Evolutionary conservation across 2,329 filamentous ascomycete species (phyloP).

Genomic region (Xylariaceae sp.): DNA sequence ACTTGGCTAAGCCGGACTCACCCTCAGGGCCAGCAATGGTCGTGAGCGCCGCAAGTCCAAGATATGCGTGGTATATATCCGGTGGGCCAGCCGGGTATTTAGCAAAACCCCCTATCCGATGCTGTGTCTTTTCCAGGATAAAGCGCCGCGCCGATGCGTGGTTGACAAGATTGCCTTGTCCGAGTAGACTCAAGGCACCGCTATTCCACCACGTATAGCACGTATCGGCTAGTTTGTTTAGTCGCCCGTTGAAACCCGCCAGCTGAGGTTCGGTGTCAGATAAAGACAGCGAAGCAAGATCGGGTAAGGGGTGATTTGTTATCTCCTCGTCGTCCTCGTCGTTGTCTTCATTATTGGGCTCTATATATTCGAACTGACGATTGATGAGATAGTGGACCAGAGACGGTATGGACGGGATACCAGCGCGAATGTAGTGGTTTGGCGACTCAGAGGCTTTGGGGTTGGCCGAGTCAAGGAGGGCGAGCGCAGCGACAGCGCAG

Average conservation of each 20-base stretch:
- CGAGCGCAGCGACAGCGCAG: constrained; percentile 74
- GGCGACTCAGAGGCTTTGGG: constrained; percentile 26
- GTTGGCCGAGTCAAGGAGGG: constrained; percentile 62
- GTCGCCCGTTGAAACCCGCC: constrained; percentile 78
- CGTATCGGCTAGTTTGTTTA: constrained; percentile 88
- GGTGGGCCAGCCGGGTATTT: constrained; percentile 64
- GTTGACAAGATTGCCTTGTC: constrained; percentile 53
- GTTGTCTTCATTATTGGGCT: constrained; percentile 39
- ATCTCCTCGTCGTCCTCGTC: constrained; percentile 42
- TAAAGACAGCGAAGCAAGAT: constrained; percentile 34
- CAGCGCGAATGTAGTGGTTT: constrained; percentile 34
- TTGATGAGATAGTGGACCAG: constrained; percentile 53
- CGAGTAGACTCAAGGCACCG: constrained; percentile 60
- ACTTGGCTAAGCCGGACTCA: constrained; percentile 60
- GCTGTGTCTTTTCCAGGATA: constrained; percentile 79
- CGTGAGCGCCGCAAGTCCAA: constrained; percentile 76
- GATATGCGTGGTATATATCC: constrained; percentile 82
- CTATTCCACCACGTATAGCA: constrained; percentile 94
- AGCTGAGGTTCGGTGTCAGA: constrained; percentile 25
- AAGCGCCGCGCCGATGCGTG: constrained; percentile 62
- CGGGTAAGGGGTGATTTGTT: constrained; percentile 30
- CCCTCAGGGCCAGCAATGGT: constrained; percentile 46
- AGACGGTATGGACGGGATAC: constrained; percentile 36
- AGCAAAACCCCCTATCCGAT: constrained; percentile 77
- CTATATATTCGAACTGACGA: constrained; percentile 56